phyloP scores from a whole-genome alignment of 768 basidiomycete species.

The Tylopilus rubrobrunneus region DNA sequence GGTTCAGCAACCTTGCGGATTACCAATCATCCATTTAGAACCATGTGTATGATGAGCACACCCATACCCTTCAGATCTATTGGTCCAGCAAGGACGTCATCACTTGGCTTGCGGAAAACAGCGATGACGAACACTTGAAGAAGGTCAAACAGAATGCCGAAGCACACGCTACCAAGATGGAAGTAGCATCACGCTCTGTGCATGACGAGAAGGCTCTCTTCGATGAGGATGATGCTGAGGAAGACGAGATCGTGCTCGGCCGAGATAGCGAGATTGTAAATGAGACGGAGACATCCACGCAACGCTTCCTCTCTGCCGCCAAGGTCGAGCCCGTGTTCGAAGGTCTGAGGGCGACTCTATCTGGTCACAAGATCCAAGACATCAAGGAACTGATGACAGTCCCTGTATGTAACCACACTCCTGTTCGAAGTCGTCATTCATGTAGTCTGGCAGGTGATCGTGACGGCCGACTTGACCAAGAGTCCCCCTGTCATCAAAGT shows the following conservation, averaged over 20 bases:
- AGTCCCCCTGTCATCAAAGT: constrained; percentile 97
- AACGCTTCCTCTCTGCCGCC: constrained; percentile 71
- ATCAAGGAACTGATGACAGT: constrained; percentile 92
- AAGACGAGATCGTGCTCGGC: constrained; percentile 78
- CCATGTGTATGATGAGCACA: constrained; percentile 94
- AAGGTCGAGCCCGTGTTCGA: constrained; percentile 80
- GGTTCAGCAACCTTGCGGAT: neutral
- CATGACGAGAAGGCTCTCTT: constrained; percentile 87
- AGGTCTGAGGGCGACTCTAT: constrained; percentile 63
- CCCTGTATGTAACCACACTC: constrained; percentile 54
- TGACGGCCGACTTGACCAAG: constrained; percentile 93
- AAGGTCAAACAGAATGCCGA: constrained; percentile 93
- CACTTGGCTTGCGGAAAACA: constrained; percentile 90
- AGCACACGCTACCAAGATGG: constrained; percentile 88
- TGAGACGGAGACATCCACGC: constrained; percentile 63
- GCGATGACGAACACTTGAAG: constrained; percentile 93
- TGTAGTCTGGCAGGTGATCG: constrained; percentile 63
- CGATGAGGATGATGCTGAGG: constrained; percentile 80
- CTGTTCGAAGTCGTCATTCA: constrained; percentile 3
- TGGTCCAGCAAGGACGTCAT: constrained; percentile 96
- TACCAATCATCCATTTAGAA: constrained; percentile 51
- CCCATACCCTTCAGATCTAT: constrained; percentile 88
- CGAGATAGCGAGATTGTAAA: constrained; percentile 42
- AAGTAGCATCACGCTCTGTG: constrained; percentile 78
- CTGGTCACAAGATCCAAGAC: constrained; percentile 95